Conservation (phyloP, 306 rosid genomes). For the Trifolium subterraneum region DNA sequence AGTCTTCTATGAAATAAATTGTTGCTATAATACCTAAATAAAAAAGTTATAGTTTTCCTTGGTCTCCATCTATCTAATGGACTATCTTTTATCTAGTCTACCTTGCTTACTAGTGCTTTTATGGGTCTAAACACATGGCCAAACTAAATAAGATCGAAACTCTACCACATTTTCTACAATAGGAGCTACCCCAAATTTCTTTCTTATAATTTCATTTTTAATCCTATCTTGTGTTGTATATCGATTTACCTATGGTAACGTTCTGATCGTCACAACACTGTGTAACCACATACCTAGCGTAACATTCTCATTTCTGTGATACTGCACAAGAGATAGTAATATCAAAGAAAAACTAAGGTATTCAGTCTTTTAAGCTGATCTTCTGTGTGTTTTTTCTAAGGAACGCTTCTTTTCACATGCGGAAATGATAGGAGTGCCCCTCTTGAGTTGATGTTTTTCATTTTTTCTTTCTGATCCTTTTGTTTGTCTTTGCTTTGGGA, state of each 20-base stretch:
- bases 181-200: background rate
- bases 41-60: background rate
- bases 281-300: background rate
- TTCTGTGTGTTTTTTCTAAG: background rate
- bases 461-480: background rate
- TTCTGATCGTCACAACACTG: background rate
- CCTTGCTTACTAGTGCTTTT: background rate
- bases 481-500: background rate
- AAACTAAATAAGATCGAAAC: background rate
- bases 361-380: background rate
- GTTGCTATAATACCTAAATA: slow-evolving; percentile 1
- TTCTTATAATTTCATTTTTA: background rate
- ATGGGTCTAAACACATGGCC: background rate
- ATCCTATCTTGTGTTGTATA: background rate
- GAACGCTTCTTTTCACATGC: background rate
- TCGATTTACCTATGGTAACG: background rate
- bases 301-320: background rate
- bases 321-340: background rate
- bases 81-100: background rate
- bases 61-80: background rate
- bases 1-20: slow-evolving; percentile 30
- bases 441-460: background rate
- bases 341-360: background rate
- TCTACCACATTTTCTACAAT: background rate
- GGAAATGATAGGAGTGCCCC: background rate